Evolutionary conservation across 2,329 filamentous ascomycete species (phyloP).

Genomic region (Trichoderma guizhouense): DNA sequence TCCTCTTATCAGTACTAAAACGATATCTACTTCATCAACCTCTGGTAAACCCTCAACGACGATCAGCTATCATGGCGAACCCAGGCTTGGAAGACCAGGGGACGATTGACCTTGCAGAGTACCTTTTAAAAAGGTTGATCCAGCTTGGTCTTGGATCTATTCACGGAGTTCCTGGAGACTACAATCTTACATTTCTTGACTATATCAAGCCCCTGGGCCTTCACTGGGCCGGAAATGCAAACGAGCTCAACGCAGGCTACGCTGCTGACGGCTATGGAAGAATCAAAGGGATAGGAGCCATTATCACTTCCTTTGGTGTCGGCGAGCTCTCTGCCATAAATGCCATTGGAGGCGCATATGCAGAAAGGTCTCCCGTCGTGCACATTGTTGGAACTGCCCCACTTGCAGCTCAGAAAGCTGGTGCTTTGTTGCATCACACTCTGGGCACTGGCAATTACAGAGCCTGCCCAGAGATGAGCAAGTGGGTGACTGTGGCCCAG

Average conservation of each 20-base stretch:
- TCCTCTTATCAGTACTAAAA: neutral
- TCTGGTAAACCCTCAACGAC: too few relatives aligned
- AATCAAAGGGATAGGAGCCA: slow-evolving; percentile 46
- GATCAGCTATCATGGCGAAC: neutral
- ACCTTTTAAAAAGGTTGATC: slow-evolving; percentile 57
- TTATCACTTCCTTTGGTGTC: slow-evolving; percentile 60
- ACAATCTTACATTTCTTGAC: slow-evolving; percentile 38
- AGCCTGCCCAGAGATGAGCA: slow-evolving; percentile 48
- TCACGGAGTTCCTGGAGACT: slow-evolving; percentile 47
- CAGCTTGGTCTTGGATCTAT: slow-evolving; percentile 58
- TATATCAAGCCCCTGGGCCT: slow-evolving; percentile 36
- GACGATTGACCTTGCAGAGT: slow-evolving; percentile 30
- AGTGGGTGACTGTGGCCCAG: slow-evolving; percentile 48
- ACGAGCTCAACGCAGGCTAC: slow-evolving; percentile 57
- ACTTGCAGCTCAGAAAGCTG: slow-evolving; percentile 40
- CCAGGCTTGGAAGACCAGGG: neutral
- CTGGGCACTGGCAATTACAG: slow-evolving; percentile 54
- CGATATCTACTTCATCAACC: neutral
- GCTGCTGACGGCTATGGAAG: slow-evolving; percentile 57
- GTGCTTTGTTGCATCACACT: slow-evolving; percentile 50
- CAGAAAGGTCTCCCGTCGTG: slow-evolving; percentile 53
- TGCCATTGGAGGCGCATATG: slow-evolving; percentile 56
- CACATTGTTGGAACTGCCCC: slow-evolving; percentile 56
- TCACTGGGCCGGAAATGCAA: slow-evolving; percentile 50
- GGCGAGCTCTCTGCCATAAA: slow-evolving; percentile 57